Evolutionary conservation across 2,329 filamentous ascomycete genomes (phyloP).

Genomic region (Cladosporium oxysporum): DNA sequence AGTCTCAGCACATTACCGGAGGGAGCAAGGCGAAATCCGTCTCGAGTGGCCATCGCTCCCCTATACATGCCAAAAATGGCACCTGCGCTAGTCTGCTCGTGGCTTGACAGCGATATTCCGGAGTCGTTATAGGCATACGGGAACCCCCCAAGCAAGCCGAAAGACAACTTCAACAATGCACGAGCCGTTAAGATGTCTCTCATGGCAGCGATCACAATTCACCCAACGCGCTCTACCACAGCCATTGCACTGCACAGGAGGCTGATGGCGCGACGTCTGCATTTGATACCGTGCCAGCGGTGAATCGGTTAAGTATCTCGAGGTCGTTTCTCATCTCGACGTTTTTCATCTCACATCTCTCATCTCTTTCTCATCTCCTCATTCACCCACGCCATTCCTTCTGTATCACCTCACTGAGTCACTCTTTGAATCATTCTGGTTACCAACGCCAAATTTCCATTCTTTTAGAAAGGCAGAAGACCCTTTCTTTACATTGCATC

Average conservation of each 20-base stretch:
- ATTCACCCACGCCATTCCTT: slow-evolving; percentile 12
- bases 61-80: slow-evolving; percentile 1
- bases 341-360: slow-evolving; percentile 9
- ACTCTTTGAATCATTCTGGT: neutral
- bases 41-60: neutral
- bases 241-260: slow-evolving; percentile 3
- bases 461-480: neutral
- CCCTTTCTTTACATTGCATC: neutral
- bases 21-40: neutral
- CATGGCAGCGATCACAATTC: slow-evolving; percentile 11
- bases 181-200: slow-evolving; percentile 14
- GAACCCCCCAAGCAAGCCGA: neutral
- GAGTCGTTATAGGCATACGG: neutral
- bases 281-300: slow-evolving; percentile 9
- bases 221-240: slow-evolving; percentile 5
- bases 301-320: slow-evolving; percentile 12
- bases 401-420: neutral
- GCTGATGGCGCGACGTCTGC: neutral
- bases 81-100: slow-evolving; percentile 6
- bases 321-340: slow-evolving; percentile 12
- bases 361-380: slow-evolving; percentile 16
- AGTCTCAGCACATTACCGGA: slow-evolving; percentile 4
- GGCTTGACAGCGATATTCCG: neutral
- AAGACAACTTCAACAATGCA: neutral
- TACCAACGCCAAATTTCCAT: slow-evolving; percentile 14